phyloP scores from a whole-genome alignment of 2,329 filamentous ascomycete species.

The Diaporthe vaccinii region DNA sequence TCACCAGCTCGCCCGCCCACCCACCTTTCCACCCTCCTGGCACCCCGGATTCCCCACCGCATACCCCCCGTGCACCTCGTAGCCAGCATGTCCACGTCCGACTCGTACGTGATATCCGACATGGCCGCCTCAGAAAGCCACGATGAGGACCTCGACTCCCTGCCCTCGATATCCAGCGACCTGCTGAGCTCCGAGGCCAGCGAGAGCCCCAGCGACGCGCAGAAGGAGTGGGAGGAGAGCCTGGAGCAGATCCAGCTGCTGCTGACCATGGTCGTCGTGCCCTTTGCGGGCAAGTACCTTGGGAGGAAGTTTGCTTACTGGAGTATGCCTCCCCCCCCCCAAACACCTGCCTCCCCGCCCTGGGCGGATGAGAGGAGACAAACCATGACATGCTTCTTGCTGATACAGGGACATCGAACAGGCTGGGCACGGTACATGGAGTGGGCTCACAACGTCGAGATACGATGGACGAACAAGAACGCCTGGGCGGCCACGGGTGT shows the following conservation, averaged over 20 bases:
- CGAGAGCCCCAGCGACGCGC: slow-evolving; percentile 78
- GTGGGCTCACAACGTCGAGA: slow-evolving; percentile 88
- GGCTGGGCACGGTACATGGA: slow-evolving; percentile 96
- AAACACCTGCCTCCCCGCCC: neutral
- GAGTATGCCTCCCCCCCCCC: slow-evolving; percentile 72
- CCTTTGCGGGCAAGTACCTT: slow-evolving; percentile 94
- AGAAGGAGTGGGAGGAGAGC: slow-evolving; percentile 94
- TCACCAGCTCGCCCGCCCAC: slow-evolving; percentile 27
- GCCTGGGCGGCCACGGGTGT: slow-evolving; percentile 74
- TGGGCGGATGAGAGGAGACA: neutral
- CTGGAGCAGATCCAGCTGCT: slow-evolving; percentile 94
- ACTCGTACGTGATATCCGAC: slow-evolving; percentile 67
- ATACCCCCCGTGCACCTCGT: neutral
- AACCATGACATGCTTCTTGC: slow-evolving; percentile 34
- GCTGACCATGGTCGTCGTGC: slow-evolving; percentile 93
- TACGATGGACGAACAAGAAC: slow-evolving; percentile 74
- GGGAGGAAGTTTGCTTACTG: slow-evolving; percentile 96
- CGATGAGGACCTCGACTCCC: slow-evolving; percentile 72
- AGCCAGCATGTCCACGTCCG: slow-evolving; percentile 50
- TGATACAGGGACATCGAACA: slow-evolving; percentile 52
- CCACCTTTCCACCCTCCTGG: neutral
- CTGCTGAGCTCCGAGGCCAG: slow-evolving; percentile 65
- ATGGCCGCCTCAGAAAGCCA: slow-evolving; percentile 58
- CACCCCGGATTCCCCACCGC: slow-evolving; percentile 19
- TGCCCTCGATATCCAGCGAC: slow-evolving; percentile 71